Percentiles rank a stretch among this genome's conserved stretches.
Evolutionary conservation across 2,329 filamentous ascomycete genomes (phyloP).

Genomic region (Periconia sp.): DNA sequence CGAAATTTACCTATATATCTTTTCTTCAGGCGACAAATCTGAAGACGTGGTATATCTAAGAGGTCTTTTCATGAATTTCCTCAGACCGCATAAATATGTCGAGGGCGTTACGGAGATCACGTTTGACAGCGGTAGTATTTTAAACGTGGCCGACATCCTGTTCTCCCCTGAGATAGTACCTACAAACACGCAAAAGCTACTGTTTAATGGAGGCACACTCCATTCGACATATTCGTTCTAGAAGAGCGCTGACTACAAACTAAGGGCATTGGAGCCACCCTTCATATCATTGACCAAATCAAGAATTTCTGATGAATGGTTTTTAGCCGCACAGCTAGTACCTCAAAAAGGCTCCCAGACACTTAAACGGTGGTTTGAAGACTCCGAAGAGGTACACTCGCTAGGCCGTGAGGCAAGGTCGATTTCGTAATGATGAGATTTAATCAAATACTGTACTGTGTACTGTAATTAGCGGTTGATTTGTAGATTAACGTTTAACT

Average conservation of each 20-base stretch:
- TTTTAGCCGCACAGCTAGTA: constrained; percentile 1
- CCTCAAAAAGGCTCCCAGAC: constrained; percentile 1
- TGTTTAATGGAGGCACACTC: constrained; percentile 1
- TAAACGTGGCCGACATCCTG: constrained; percentile 4
- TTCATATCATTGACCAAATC: constrained; percentile 5
- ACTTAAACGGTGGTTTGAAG: constrained; percentile 4
- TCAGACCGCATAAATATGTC: constrained; percentile 1
- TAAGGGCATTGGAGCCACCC: constrained; percentile 2
- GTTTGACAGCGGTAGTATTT: constrained; percentile 3
- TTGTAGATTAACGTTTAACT: too few relatives aligned
- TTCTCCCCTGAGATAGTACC: constrained; percentile 3
- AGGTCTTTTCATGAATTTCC: constrained; percentile 4
- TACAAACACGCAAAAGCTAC: constrained; percentile 3
- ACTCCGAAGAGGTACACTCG: constrained; percentile 5
- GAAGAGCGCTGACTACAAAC: constrained; percentile 2
- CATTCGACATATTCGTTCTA: constrained; percentile 5
- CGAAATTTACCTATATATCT: neutral
- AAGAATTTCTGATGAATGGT: constrained; percentile 3
- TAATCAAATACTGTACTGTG: too few relatives aligned
- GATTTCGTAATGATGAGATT: too few relatives aligned
- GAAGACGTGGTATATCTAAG: constrained; percentile 3
- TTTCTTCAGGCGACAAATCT: constrained; percentile 4
- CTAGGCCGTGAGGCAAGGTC: too few relatives aligned
- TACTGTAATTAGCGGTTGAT: too few relatives aligned
- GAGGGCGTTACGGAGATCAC: constrained; percentile 1